Conservation (phyloP, 306 rosid genomes). For the Prunus mira region DNA sequence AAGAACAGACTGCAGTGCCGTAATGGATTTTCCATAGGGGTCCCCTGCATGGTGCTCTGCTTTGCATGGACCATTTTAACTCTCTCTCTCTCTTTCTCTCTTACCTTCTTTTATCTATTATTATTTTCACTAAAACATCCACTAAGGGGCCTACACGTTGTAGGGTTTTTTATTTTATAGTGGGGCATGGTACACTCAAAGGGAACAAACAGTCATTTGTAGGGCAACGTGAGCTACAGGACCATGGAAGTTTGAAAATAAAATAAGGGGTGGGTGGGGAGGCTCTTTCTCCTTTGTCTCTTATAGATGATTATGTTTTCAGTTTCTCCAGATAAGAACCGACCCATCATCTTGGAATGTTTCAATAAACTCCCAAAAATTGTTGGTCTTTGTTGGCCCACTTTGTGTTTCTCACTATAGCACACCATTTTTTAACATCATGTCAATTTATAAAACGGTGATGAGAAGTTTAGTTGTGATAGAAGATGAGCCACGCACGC, state of each 20-base stretch:
- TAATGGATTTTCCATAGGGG: slow-evolving; percentile 37
- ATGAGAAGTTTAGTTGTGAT: slow-evolving; percentile 21
- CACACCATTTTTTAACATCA: background rate
- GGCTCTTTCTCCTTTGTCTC: slow-evolving; percentile 22
- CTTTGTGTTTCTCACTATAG: background rate
- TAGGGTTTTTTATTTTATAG: slow-evolving; percentile 15
- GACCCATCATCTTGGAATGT: slow-evolving; percentile 27
- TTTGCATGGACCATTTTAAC: slow-evolving; percentile 43
- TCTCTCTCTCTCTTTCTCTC: background rate
- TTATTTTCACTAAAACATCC: slow-evolving; percentile 11
- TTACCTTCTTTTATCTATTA: background rate
- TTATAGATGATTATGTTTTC: slow-evolving; percentile 5
- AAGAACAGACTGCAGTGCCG: slow-evolving; percentile 40
- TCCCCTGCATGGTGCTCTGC: slow-evolving; percentile 35
- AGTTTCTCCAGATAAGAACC: slow-evolving; percentile 11
- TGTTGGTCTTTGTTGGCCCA: background rate
- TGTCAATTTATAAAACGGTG: slow-evolving; percentile 36
- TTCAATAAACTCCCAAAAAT: background rate
- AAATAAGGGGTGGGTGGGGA: background rate
- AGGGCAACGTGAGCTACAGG: slow-evolving; percentile 22
- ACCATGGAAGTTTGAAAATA: slow-evolving; percentile 12
- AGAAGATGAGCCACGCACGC: slow-evolving; percentile 24
- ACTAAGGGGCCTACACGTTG: slow-evolving; percentile 23
- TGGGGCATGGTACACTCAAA: slow-evolving; percentile 26
- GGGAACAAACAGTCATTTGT: slow-evolving; percentile 46